These are phyloP conservation scores for Kwoniella sp. DNA, from an alignment of 768 basidiomycete species.

Conservation along the genomic window DNA sequence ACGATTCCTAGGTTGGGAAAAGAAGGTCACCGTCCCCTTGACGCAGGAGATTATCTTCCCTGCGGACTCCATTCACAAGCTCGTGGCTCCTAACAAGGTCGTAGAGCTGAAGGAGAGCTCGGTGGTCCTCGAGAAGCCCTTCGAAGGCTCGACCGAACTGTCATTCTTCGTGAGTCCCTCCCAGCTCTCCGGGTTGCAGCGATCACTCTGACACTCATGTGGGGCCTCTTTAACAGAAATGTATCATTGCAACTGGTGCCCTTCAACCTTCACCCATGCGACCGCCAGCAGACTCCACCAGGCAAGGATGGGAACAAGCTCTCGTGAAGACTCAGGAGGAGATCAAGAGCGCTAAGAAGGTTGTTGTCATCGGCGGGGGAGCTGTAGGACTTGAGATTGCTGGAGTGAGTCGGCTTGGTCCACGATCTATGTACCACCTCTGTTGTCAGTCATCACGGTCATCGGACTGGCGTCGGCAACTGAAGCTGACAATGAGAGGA, in stretches of 20 bases:
- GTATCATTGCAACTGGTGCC: constrained; percentile 44
- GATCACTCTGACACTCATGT: too few relatives aligned
- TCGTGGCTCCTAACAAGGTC: constrained; percentile 40
- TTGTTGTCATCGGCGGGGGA: constrained; percentile 72
- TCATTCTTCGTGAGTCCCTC: constrained; percentile 42
- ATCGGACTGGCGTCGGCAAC: not conserved
- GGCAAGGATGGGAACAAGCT: constrained; percentile 6
- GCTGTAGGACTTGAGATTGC: constrained; percentile 64
- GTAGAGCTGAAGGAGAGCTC: constrained; percentile 34
- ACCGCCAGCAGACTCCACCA: constrained; percentile 17
- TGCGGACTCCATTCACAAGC: constrained; percentile 22
- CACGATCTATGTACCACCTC: not conserved
- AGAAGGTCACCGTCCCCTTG: constrained; percentile 32
- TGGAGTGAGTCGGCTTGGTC: constrained; percentile 25
- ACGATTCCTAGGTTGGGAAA: constrained; percentile 47
- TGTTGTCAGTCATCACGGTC: not conserved
- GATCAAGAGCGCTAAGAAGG: constrained; percentile 60
- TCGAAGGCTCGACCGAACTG: constrained; percentile 36
- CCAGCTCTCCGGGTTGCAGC: too few relatives aligned
- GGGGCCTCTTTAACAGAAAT: constrained; percentile 38
- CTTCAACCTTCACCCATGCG: constrained; percentile 43
- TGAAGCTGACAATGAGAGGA: not conserved
- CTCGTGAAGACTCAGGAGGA: constrained; percentile 58
- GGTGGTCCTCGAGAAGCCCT: constrained; percentile 37
- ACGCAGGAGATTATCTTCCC: constrained; percentile 38